phyloP scores from a whole-genome alignment of 2,329 filamentous ascomycete genomes.

The Mycosphaerella sp. region DNA sequence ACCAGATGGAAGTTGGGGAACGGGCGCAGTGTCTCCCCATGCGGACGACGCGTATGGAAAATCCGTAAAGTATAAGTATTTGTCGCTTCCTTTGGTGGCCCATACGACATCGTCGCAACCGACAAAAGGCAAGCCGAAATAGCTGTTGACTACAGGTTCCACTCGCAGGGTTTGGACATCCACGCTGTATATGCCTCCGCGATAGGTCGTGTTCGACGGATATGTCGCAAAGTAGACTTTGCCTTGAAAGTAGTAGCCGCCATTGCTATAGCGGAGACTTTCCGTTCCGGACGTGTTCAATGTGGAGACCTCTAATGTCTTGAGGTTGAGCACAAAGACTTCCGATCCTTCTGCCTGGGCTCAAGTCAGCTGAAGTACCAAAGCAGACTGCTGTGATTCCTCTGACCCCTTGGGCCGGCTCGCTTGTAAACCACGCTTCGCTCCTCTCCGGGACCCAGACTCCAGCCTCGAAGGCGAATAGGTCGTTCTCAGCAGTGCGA shows the following conservation, averaged over 20 bases:
- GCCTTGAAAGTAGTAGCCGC: slow-evolving; percentile 3
- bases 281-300: neutral
- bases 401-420: neutral
- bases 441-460: slow-evolving; percentile 9
- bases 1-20: slow-evolving; percentile 1
- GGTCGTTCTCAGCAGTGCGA: neutral
- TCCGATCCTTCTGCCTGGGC: neutral
- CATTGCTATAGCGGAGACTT: neutral
- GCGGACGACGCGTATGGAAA: neutral
- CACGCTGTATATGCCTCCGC: neutral
- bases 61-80: slow-evolving; percentile 7
- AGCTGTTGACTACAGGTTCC: slow-evolving; percentile 1
- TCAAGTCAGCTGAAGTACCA: neutral
- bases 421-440: slow-evolving; percentile 1
- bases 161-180: slow-evolving; percentile 2
- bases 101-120: neutral
- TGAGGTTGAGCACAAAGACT: neutral
- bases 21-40: neutral
- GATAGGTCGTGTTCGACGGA: neutral
- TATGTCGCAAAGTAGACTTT: slow-evolving; percentile 1
- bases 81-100: neutral
- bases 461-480: slow-evolving; percentile 4
- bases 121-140: slow-evolving; percentile 4
- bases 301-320: neutral
- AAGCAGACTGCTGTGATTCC: neutral